A percentile compares a stretch with the other conserved stretches of the same genome.
Evolutionary conservation across 2,329 filamentous ascomycete genomes (phyloP).

Genomic region (Pseudogymnoascus sp.): DNA sequence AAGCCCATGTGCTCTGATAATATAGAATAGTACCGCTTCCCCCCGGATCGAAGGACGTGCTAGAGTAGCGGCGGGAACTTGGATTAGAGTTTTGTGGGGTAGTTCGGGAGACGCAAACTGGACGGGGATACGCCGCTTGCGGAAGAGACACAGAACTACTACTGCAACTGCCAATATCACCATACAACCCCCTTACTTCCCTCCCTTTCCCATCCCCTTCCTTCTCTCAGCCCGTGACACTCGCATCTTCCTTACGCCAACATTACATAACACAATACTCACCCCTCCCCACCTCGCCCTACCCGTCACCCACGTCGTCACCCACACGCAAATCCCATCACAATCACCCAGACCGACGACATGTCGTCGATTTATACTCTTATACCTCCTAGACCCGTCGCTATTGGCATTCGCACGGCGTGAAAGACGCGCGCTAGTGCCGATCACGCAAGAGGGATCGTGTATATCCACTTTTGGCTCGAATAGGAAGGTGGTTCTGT

Average conservation of each 20-base stretch:
- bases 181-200: no score
- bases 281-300: no score
- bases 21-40: no score
- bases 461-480: neutral
- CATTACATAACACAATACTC: no score
- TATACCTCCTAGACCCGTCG: neutral
- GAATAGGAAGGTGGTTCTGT: neutral
- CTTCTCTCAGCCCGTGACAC: no score
- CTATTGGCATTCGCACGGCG: neutral
- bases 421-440: neutral
- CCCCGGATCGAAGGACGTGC: neutral
- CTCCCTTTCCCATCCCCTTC: no score
- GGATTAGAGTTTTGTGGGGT: neutral
- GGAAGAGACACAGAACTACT: no score
- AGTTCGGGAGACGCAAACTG: neutral
- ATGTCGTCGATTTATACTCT: neutral
- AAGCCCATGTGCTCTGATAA: neutral
- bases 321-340: no score
- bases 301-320: no score
- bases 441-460: neutral
- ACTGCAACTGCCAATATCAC: no score
- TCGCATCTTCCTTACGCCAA: no score
- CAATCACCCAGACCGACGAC: neutral
- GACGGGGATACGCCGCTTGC: no score
- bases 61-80: neutral